Evolutionary conservation across 2,329 filamentous ascomycete genomes (phyloP).

Genomic region (Alternaria panax): DNA sequence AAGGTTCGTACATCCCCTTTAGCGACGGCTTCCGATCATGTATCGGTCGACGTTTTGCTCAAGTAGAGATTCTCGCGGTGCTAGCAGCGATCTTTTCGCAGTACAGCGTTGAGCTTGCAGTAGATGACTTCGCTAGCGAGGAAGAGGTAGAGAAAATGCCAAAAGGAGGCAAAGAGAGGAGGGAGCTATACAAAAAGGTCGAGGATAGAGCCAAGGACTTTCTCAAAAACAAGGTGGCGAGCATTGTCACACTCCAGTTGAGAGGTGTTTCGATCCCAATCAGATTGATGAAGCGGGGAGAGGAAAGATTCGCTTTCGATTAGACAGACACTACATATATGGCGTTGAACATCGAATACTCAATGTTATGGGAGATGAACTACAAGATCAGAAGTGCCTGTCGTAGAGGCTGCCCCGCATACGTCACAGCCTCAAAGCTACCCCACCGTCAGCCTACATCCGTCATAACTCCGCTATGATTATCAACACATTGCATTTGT

Average conservation of each 20-base stretch:
- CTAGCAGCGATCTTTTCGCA: conserved; percentile 61
- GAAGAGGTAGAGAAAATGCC: conserved; percentile 51
- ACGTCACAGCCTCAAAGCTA: conserved; percentile 25
- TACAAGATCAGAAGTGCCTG: background rate
- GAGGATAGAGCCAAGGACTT: conserved; percentile 61
- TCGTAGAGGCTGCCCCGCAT: conserved; percentile 27
- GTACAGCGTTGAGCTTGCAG: conserved; percentile 74
- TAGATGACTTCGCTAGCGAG: conserved; percentile 57
- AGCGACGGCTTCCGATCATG: conserved; percentile 63
- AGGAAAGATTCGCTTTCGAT: conserved; percentile 67
- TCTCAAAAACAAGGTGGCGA: conserved; percentile 62
- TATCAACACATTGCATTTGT: conserved; percentile 1
- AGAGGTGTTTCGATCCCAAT: conserved; percentile 68
- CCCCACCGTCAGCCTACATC: conserved; percentile 17
- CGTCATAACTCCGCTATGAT: background rate
- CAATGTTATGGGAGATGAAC: background rate
- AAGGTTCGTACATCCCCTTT: conserved; percentile 64
- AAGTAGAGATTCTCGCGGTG: conserved; percentile 63
- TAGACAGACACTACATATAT: conserved; percentile 6
- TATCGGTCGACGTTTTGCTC: conserved; percentile 64
- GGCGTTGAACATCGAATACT: background rate
- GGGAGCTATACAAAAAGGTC: conserved; percentile 67
- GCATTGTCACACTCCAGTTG: conserved; percentile 77
- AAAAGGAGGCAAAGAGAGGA: conserved; percentile 57
- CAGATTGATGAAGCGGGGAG: conserved; percentile 71